A percentile compares a stretch with the other conserved stretches of the same genome.
phyloP scores from a whole-genome alignment of 805 yeast genomes.

The Kuraishia piskuri region DNA sequence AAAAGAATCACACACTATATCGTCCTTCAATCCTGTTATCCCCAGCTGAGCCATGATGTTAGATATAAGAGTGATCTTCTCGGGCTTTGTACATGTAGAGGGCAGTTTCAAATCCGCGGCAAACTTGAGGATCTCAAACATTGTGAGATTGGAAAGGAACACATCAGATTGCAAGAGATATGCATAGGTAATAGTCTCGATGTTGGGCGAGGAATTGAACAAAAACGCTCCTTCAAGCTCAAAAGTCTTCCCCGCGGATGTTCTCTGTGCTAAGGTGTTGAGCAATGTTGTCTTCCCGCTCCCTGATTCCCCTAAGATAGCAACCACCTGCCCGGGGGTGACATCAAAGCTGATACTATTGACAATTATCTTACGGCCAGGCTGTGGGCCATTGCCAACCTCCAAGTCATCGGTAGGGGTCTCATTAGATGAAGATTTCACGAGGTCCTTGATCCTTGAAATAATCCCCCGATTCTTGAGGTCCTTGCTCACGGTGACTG shows the following conservation, averaged over 20 bases:
- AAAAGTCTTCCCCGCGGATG: slow-evolving; percentile 29
- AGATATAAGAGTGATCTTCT: slow-evolving; percentile 37
- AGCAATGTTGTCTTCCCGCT: slow-evolving; percentile 70
- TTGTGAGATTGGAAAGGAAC: slow-evolving; percentile 54
- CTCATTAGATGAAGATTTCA: background rate
- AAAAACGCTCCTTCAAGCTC: slow-evolving; percentile 33
- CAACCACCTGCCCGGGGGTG: slow-evolving; percentile 51
- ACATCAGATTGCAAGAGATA: slow-evolving; percentile 63
- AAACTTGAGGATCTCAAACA: slow-evolving; percentile 51
- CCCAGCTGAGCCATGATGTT: slow-evolving; percentile 50
- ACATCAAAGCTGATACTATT: slow-evolving; percentile 49
- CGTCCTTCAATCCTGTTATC: slow-evolving; percentile 42
- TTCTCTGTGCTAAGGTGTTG: slow-evolving; percentile 48
- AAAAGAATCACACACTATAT: slow-evolving; percentile 36
- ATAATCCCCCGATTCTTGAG: background rate
- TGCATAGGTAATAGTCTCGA: slow-evolving; percentile 26
- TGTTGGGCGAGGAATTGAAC: slow-evolving; percentile 15
- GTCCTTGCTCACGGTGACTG: background rate
- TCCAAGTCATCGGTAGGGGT: background rate
- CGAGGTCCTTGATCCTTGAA: background rate
- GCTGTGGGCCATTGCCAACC: slow-evolving; percentile 6
- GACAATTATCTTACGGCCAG: slow-evolving; percentile 21
- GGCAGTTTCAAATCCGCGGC: slow-evolving; percentile 61
- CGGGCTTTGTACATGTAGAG: slow-evolving; percentile 24
- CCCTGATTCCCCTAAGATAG: slow-evolving; percentile 74